Conservation (phyloP, 1,139 yeast genomes). For the Geotrichum europaeum region DNA sequence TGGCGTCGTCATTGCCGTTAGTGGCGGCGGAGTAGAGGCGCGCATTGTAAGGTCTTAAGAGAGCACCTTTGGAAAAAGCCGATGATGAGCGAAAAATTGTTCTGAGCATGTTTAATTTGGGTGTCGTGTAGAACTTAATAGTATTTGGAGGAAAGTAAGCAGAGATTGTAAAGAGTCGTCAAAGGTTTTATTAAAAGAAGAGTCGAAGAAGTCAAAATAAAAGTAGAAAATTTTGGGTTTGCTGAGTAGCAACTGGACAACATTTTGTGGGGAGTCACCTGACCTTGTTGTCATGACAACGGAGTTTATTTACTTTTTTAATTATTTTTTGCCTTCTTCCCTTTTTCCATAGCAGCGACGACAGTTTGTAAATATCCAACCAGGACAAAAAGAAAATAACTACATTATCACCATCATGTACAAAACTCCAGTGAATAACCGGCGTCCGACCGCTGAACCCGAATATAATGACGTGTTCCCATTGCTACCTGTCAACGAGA, state of each 20-base stretch:
- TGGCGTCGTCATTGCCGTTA: not conserved
- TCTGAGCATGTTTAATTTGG: not conserved
- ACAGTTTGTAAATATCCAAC: too few species aligned
- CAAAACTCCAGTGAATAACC: not conserved
- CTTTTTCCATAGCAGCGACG: not conserved
- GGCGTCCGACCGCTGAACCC: not conserved
- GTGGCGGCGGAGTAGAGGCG: not conserved
- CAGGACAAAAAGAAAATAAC: too few species aligned
- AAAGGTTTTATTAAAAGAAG: not conserved
- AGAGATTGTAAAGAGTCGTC: too few species aligned
- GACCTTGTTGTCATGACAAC: not conserved
- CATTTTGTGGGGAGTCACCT: not conserved
- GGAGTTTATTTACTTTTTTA: not conserved
- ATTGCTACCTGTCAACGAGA: slow-evolving; percentile 56
- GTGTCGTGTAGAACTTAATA: not conserved
- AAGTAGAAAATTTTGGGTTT: not conserved
- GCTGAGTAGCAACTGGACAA: too few species aligned
- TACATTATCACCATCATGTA: not conserved
- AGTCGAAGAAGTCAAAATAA: not conserved
- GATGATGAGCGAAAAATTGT: not conserved
- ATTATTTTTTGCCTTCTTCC: not conserved
- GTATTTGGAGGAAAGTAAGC: too few species aligned
- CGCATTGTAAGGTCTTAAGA: not conserved
- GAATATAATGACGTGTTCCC: slow-evolving; percentile 48
- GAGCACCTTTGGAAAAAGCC: not conserved